Base-by-base conservation (phyloP, 306 rosid species). In the Cicer chorassanicum region DNA sequence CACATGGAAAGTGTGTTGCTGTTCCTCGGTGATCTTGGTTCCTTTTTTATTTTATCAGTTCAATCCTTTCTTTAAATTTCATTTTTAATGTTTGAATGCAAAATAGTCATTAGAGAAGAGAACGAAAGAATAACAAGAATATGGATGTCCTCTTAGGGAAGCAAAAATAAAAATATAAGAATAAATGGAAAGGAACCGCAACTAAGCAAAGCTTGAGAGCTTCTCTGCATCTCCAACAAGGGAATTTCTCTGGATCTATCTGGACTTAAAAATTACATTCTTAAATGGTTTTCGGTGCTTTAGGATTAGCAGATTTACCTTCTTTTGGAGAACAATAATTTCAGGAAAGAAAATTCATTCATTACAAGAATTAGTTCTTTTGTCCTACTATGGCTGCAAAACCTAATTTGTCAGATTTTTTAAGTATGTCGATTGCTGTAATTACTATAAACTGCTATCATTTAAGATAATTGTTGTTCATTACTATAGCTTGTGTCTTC, bases 1-100 rank as follows among this genome's bases (percentile, higher is more conserved):
- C 99, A 55, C 97, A 94, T 76, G 99, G 99, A 81, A 91, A 92
- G 99, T 94, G 82, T 71, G 99, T 76, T 63, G 5, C 46, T 83
- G 54, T 64, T 80, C 46, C 78, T 60, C 69, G 74, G 41, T 61
- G 75, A 75, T 34, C 63, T 49, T 74, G 53, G 59, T 51, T 80
- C 44, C 18, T 14, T 48, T 56, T 68, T 53, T 29, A 7, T 13
- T 48, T 63, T 55, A 65, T 38, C 51, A 54, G 34, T 61, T 55
- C 43, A 43, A 66, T 8, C 21, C 7, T 19, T 36, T 64, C 36
- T 41, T 67, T 24, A 50, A 15, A 14, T 6, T 59, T 61, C 29
- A 42, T 16, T 40, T 75, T 60, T 56, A 42, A 42, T 16, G 43
- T 59, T 57, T 66, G 68, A 51, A 72, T 41, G 50, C 59, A 72